Percentiles rank a stretch among this genome's conserved stretches.
phyloP scores from a whole-genome alignment of 2,329 filamentous ascomycete genomes.

The Epicoccum nigrum region DNA sequence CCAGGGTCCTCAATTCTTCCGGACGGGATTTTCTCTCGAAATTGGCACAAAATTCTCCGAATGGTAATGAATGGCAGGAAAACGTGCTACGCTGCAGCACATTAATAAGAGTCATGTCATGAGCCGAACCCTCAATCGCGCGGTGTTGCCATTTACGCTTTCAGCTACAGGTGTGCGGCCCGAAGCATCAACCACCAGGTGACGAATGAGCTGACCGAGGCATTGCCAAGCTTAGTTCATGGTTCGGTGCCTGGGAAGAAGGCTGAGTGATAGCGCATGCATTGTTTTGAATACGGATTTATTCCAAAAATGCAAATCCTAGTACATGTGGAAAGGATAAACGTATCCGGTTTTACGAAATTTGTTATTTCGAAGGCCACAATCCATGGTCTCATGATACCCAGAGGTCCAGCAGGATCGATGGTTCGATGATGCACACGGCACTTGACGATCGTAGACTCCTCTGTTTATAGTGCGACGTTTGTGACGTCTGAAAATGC shows the following conservation, averaged over 20 bases:
- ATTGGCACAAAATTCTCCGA: conserved; percentile 19
- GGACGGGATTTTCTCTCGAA: conserved; percentile 9
- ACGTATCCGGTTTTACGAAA: too few species aligned
- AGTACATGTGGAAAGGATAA: conserved; percentile 2
- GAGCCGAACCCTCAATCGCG: conserved; percentile 10
- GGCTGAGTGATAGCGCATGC: conserved; percentile 7
- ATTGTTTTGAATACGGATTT: conserved; percentile 1
- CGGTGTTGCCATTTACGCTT: conserved; percentile 17
- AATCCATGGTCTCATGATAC: too few species aligned
- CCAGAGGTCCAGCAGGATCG: neutral
- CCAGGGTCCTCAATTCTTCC: neutral
- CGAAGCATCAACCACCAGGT: conserved; percentile 19
- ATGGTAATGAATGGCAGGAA: neutral
- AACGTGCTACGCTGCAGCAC: conserved; percentile 2
- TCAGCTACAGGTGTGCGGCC: conserved; percentile 26
- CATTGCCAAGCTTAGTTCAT: neutral
- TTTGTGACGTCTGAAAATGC: conserved; percentile 10
- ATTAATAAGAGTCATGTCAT: neutral
- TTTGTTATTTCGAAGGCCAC: too few species aligned
- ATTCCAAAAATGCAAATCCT: neutral
- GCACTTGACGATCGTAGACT: neutral
- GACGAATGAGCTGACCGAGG: conserved; percentile 13
- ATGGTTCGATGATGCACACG: conserved; percentile 6
- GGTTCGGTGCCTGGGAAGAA: conserved; percentile 7
- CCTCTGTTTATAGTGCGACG: conserved; percentile 2